Evolutionary conservation across 2,329 filamentous ascomycete species (phyloP).

Genomic region (Cytospora chrysosperma): DNA sequence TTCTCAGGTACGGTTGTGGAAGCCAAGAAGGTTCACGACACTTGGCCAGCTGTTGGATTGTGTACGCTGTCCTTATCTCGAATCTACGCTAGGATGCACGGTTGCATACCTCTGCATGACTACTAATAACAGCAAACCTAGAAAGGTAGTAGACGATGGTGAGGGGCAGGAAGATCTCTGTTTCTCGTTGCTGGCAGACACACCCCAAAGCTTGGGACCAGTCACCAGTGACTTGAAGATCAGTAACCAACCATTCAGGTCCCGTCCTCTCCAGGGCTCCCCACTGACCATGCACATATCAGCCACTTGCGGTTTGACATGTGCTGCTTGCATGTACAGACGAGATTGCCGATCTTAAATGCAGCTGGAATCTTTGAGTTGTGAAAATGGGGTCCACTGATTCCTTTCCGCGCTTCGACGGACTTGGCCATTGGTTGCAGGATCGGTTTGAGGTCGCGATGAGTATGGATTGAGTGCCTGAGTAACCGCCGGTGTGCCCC

Average conservation of each 20-base stretch:
- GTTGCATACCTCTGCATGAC: neutral
- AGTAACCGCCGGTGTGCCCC: constrained; percentile 18
- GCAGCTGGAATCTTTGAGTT: neutral
- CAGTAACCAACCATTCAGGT: neutral
- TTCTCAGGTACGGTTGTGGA: neutral
- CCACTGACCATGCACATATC: neutral
- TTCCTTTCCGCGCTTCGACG: constrained; percentile 8
- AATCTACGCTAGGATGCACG: neutral
- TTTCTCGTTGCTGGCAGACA: neutral
- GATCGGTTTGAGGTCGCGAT: constrained; percentile 11
- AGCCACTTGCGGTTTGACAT: neutral
- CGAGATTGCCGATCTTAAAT: neutral
- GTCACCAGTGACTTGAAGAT: neutral
- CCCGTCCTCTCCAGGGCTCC: too few species aligned
- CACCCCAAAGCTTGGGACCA: neutral
- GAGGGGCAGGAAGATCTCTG: neutral
- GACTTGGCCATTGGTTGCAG: constrained; percentile 11
- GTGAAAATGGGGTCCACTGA: constrained; percentile 6
- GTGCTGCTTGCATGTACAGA: neutral
- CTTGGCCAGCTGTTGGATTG: constrained; percentile 1
- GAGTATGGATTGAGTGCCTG: constrained; percentile 1
- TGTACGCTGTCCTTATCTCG: neutral
- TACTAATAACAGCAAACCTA: neutral
- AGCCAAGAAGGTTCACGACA: neutral
- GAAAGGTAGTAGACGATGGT: neutral